Percentiles rank a stretch among this genome's conserved stretches.
These are phyloP conservation scores for Podila verticillata DNA, from an alignment of 192 early-diverging fungal species.

Conservation along the genomic window DNA sequence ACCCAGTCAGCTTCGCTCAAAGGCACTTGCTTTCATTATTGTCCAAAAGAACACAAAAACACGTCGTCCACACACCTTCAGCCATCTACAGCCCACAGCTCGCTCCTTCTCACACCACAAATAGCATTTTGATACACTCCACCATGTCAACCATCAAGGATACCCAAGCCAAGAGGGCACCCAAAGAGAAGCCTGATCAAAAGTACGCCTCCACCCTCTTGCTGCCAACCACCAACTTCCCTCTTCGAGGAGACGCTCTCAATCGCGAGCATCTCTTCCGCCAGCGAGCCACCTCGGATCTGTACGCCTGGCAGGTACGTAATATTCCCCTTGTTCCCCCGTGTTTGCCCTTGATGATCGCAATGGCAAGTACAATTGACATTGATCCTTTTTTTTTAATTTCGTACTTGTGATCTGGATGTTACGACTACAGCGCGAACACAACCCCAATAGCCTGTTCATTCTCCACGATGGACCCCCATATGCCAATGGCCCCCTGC, in stretches of 20 bases:
- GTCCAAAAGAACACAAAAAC: too few relatives aligned
- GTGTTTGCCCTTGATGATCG: neutral
- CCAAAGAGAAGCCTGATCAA: conserved; percentile 38
- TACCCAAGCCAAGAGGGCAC: neutral
- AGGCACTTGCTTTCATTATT: too few relatives aligned
- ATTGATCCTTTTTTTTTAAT: neutral
- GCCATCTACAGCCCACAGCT: too few relatives aligned
- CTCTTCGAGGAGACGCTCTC: conserved; percentile 70
- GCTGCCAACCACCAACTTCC: conserved; percentile 76
- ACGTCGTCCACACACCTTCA: too few relatives aligned
- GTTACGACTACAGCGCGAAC: conserved; percentile 49
- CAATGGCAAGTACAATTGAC: neutral
- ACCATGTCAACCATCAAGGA: conserved; percentile 4
- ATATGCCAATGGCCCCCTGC: conserved; percentile 81
- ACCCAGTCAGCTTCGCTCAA: too few relatives aligned
- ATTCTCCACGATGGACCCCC: conserved; percentile 85
- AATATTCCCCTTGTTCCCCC: too few relatives aligned
- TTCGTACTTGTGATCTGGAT: neutral
- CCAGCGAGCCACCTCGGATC: conserved; percentile 66
- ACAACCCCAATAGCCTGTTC: conserved; percentile 70
- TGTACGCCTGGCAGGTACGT: conserved; percentile 79
- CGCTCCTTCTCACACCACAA: too few relatives aligned
- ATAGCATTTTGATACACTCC: too few relatives aligned
- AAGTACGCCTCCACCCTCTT: conserved; percentile 67
- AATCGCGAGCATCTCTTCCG: conserved; percentile 68